Conservation (phyloP, 768 basidiomycete genomes). For the Suillus weaverae region DNA sequence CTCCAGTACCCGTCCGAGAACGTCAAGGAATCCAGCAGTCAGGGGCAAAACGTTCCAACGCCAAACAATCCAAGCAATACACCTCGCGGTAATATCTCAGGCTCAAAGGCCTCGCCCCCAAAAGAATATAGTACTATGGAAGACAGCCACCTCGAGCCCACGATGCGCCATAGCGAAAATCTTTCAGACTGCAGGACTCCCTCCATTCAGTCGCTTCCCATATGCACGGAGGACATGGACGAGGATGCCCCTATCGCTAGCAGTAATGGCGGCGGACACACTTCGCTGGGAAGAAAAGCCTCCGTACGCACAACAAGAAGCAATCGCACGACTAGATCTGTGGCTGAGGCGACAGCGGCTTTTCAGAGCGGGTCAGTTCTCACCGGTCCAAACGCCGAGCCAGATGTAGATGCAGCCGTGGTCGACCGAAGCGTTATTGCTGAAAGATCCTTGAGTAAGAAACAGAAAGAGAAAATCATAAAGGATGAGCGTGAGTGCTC, state of each 20-base stretch:
- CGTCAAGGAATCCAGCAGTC: neutral
- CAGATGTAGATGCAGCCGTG: constrained; percentile 41
- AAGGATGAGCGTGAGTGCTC: constrained; percentile 51
- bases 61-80: neutral
- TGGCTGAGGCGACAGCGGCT: constrained; percentile 22
- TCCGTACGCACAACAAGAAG: constrained; percentile 27
- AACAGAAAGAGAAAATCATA: constrained; percentile 50
- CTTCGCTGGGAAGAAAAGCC: constrained; percentile 15
- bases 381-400: constrained; percentile 46
- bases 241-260: constrained; percentile 6
- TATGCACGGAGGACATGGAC: constrained; percentile 8
- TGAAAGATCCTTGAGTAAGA: constrained; percentile 46
- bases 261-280: neutral
- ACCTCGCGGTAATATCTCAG: neutral
- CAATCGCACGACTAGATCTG: constrained; percentile 13
- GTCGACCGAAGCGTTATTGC: constrained; percentile 46
- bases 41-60: neutral
- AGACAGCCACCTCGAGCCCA: neutral
- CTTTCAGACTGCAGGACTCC: constrained; percentile 6
- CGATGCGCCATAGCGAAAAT: neutral
- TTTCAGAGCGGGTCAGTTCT: constrained; percentile 59
- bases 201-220: constrained; percentile 28
- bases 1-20: constrained; percentile 17
- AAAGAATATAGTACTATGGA: neutral
- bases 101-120: neutral